Percentiles rank a stretch among this genome's conserved stretches.
phyloP scores from a whole-genome alignment of 345 rosid genomes.

The Capsella bursapastoris region DNA sequence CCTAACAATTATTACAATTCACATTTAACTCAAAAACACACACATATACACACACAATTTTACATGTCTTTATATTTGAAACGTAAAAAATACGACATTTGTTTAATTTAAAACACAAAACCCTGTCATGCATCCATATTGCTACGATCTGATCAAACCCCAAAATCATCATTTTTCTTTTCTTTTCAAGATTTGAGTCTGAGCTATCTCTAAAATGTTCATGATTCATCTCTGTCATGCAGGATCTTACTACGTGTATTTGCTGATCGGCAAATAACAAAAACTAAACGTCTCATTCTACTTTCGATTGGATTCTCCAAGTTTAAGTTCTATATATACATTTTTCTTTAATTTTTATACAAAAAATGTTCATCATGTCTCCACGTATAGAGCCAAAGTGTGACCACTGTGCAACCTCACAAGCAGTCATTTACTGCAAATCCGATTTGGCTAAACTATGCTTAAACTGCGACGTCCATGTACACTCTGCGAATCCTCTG shows the following conservation, averaged over 20 bases:
- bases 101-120: neutral
- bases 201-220: constrained; percentile 16
- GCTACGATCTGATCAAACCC: neutral
- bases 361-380: neutral
- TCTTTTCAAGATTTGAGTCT: neutral
- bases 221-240: constrained; percentile 6
- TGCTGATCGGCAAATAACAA: neutral
- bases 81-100: neutral
- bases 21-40: too few species aligned
- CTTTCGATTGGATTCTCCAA: too few species aligned
- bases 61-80: neutral
- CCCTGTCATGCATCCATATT: constrained; percentile 6
- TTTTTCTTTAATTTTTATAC: too few species aligned
- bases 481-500: constrained; percentile 73
- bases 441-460: constrained; percentile 75
- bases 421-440: constrained; percentile 71
- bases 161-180: neutral
- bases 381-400: constrained; percentile 53
- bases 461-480: constrained; percentile 61
- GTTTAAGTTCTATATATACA: too few species aligned
- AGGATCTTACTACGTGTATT: constrained; percentile 15
- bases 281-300: neutral
- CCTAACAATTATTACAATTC: too few species aligned
- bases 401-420: constrained; percentile 56
- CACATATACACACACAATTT: too few species aligned